Base-by-base conservation (phyloP, 345 rosid genomes). In the Syzygium jambos region DNA sequence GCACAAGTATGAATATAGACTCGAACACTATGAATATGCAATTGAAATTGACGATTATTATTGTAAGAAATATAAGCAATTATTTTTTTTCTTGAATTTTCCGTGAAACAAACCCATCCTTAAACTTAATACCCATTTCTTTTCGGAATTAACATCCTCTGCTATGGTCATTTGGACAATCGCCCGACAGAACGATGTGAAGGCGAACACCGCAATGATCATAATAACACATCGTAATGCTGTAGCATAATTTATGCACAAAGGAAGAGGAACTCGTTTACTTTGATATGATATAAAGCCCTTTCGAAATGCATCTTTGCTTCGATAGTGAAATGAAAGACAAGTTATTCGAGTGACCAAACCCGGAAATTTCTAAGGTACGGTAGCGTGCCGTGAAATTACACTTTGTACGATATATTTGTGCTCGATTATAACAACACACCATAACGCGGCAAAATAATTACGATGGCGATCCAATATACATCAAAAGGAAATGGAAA, bases 371-470 rank as follows among this genome's bases (percentile, higher is more conserved):
- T 19, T 11, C 80, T 5, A 38, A 73, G 4, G 7, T 34, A 41
- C 11, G 9, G 43, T 9, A 19, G 7, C 13, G 8, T 19, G 25
- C 7, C 2, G 25, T 55, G 3, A 19, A 3, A 21, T 22, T 23
- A 22, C 4, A 0, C 22, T 19, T 19, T 11, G 17, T 2, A 19
- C 11, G 80, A 73, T 23, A 34, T 4, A 0, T 17, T 34, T 9
- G 23, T 16, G 7, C 41, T 16, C 1, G 13, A 73, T 38, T 2
- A 19, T 1, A 9, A 68, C 46, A 17, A 73, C 49, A 17, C 43
- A 15, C 2, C 0, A 2, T 17, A 10, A 34, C 2, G 1, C 25
- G 0, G 22, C 19, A 34, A 68, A 34, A 17, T 0, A 65, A 7
- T 63, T 34, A 7, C 0, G 22, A 65, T 43, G 46, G 7, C 46